Percentiles rank a stretch among this genome's conserved stretches.
phyloP scores from a whole-genome alignment of 2,329 filamentous ascomycete genomes.

The Penicillium glabrum region DNA sequence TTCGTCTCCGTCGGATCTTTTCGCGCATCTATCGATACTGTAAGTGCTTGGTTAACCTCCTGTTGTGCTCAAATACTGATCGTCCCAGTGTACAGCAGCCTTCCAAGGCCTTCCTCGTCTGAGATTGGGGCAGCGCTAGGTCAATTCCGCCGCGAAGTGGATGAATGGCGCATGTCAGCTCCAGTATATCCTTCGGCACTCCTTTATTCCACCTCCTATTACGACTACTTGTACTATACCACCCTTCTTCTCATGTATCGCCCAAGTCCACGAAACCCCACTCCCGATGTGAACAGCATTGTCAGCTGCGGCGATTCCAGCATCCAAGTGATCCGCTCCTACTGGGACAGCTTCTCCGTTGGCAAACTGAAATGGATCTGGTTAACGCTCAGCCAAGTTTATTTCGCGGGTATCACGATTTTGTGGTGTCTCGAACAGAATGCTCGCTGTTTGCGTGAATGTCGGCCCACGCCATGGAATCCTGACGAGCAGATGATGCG shows the following conservation, averaged over 20 bases:
- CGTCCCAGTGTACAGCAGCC: constrained; percentile 36
- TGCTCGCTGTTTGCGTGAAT: constrained; percentile 32
- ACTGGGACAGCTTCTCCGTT: constrained; percentile 41
- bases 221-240: constrained; percentile 42
- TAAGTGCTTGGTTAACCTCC: constrained; percentile 17
- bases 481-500: constrained; percentile 39
- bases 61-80: neutral
- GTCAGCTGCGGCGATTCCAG: constrained; percentile 41
- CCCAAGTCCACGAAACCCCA: constrained; percentile 38
- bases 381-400: constrained; percentile 40
- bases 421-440: constrained; percentile 43
- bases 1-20: constrained; percentile 37
- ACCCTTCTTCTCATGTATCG: constrained; percentile 41
- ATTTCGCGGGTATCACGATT: constrained; percentile 42
- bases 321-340: constrained; percentile 39
- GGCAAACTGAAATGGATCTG: constrained; percentile 44
- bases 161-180: constrained; percentile 39
- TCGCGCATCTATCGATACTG: constrained; percentile 41
- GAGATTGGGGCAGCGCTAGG: constrained; percentile 29
- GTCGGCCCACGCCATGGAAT: constrained; percentile 31
- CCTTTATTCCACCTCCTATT: constrained; percentile 43
- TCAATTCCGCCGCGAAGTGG: constrained; percentile 38
- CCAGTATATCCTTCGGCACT: constrained; percentile 38
- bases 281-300: constrained; percentile 36
- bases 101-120: constrained; percentile 27